A percentile compares a stretch with the other conserved stretches of the same genome.
These are phyloP conservation scores for Penicillium taxi DNA, from an alignment of 495 filamentous ascomycete species.

Conservation along the genomic window DNA sequence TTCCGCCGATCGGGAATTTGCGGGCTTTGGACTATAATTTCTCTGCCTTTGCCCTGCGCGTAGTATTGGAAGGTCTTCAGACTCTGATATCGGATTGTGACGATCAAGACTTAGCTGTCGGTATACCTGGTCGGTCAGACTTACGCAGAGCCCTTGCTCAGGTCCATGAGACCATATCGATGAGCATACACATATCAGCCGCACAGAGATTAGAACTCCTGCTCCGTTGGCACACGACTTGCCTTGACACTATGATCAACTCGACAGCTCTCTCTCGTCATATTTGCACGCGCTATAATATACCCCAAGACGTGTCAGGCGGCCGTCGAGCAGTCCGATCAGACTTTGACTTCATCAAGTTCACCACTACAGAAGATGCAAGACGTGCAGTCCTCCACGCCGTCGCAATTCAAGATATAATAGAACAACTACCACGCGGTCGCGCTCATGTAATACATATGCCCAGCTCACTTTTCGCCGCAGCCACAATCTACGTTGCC, in stretches of 20 bases:
- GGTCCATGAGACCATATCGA: slow-evolving; percentile 33
- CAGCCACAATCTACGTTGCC: slow-evolving; percentile 37
- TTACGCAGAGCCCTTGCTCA: slow-evolving; percentile 35
- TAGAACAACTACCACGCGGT: slow-evolving; percentile 42
- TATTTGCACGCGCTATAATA: slow-evolving; percentile 35
- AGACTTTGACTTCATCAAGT: slow-evolving; percentile 32
- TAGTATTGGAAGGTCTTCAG: slow-evolving; percentile 40
- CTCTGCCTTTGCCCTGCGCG: slow-evolving; percentile 37
- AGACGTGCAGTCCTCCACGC: slow-evolving; percentile 40
- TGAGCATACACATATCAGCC: slow-evolving; percentile 31
- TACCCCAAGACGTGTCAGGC: slow-evolving; percentile 34
- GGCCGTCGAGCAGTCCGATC: slow-evolving; percentile 17
- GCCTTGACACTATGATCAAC: slow-evolving; percentile 38
- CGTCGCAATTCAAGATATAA: slow-evolving; percentile 42
- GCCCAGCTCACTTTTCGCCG: slow-evolving; percentile 39
- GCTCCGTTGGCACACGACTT: slow-evolving; percentile 44
- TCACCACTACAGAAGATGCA: slow-evolving; percentile 34
- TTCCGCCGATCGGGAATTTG: slow-evolving; percentile 28
- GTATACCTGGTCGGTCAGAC: slow-evolving; percentile 35
- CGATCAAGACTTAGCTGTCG: slow-evolving; percentile 32
- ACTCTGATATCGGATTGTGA: slow-evolving; percentile 37
- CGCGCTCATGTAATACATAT: slow-evolving; percentile 42
- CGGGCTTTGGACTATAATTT: slow-evolving; percentile 30
- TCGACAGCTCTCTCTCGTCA: slow-evolving; percentile 35
- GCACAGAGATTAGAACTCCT: slow-evolving; percentile 36